Conservation (phyloP, 768 basidiomycete genomes). For the Hygrocybe coccinea region DNA sequence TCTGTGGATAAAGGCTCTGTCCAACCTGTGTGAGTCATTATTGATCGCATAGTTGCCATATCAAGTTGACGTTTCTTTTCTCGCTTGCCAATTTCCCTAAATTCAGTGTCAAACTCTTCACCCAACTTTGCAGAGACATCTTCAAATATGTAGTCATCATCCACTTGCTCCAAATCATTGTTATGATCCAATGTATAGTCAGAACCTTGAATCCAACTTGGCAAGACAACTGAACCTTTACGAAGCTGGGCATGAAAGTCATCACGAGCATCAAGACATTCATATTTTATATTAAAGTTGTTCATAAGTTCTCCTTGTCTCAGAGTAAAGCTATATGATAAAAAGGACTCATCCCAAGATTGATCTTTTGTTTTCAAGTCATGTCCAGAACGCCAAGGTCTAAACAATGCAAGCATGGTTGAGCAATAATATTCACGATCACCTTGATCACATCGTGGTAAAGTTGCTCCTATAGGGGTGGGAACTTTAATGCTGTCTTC, state of each 20-base stretch:
- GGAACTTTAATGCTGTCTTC: constrained; percentile 12
- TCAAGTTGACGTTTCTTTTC: no score
- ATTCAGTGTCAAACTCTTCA: no score
- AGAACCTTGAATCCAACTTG: no score
- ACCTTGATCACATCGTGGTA: constrained; percentile 29
- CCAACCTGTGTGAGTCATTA: no score
- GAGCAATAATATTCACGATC: constrained; percentile 28
- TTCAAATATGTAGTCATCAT: no score
- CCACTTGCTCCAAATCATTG: no score
- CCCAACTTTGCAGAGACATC: no score
- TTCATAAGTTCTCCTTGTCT: constrained; percentile 19
- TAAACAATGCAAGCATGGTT: constrained; percentile 30
- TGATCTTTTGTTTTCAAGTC: constrained; percentile 18
- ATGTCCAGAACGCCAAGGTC: constrained; percentile 27
- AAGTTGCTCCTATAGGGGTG: constrained; percentile 27
- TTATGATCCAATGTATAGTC: no score
- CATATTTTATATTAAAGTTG: constrained; percentile 31
- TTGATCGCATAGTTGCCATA: no score
- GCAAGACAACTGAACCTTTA: no score
- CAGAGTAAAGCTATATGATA: constrained; percentile 10
- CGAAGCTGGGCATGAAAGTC: not conserved
- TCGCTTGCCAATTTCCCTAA: no score
- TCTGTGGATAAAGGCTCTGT: no score
- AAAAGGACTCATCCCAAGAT: constrained; percentile 26
- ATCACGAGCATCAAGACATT: constrained; percentile 30